phyloP scores from a whole-genome alignment of 176 grass and related monocot species.

The Bothriochloa decipiens region DNA sequence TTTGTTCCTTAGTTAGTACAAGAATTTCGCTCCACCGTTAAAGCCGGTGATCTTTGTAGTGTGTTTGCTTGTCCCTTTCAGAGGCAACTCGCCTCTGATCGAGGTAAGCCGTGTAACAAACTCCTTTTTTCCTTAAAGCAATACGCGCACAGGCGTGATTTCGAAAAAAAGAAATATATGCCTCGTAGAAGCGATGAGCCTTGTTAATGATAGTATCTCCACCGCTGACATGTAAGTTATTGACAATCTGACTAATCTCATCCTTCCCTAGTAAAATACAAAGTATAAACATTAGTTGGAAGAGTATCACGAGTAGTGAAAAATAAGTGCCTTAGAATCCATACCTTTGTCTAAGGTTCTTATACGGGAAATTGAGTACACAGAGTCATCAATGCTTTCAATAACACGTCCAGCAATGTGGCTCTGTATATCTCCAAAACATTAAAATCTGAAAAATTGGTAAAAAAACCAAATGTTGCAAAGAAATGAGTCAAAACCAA shows the following conservation, averaged over 20 bases:
- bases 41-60: too few species aligned
- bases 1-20: too few species aligned
- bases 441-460: slow-evolving; percentile 6
- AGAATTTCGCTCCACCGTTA: too few species aligned
- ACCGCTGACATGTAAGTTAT: slow-evolving; percentile 62
- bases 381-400: slow-evolving; percentile 45
- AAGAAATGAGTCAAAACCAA: slow-evolving; percentile 34
- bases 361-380: slow-evolving; percentile 68
- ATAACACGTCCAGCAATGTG: slow-evolving; percentile 47
- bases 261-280: slow-evolving; percentile 59
- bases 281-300: slow-evolving; percentile 18
- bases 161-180: slow-evolving; percentile 39
- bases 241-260: slow-evolving; percentile 72
- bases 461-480: neutral
- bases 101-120: too few species aligned
- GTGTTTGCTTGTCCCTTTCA: too few species aligned
- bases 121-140: too few species aligned
- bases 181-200: slow-evolving; percentile 77
- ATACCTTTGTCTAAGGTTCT: slow-evolving; percentile 76
- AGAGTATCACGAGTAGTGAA: neutral
- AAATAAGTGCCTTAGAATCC: neutral
- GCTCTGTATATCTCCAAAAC: slow-evolving; percentile 44
- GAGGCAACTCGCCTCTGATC: too few species aligned
- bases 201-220: slow-evolving; percentile 60
- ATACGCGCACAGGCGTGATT: too few species aligned